Percentiles rank a stretch among this genome's conserved stretches.
Evolutionary conservation across 768 basidiomycete genomes (phyloP).

Genomic region (Obba rivulosa): DNA sequence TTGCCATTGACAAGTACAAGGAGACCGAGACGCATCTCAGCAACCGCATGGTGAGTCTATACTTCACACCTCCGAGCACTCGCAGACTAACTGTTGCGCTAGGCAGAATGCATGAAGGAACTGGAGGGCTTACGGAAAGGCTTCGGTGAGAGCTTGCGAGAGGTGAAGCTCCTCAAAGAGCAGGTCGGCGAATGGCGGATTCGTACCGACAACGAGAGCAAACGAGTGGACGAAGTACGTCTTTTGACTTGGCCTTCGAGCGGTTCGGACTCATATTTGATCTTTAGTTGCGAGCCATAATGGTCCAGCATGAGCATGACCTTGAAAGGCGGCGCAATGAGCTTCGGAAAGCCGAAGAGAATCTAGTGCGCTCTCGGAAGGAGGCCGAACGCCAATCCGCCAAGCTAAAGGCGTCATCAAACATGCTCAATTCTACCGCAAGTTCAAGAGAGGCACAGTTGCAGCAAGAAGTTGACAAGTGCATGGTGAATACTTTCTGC

Average conservation of each 20-base stretch:
- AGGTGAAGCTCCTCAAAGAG: slow-evolving; percentile 24
- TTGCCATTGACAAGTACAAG: slow-evolving; percentile 58
- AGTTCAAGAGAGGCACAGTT: slow-evolving; percentile 31
- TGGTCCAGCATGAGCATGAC: not conserved
- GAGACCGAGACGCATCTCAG: slow-evolving; percentile 59
- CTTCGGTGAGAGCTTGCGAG: slow-evolving; percentile 22
- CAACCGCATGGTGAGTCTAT: slow-evolving; percentile 51
- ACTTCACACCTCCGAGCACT: not conserved
- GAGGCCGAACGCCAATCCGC: slow-evolving; percentile 45
- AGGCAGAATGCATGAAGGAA: slow-evolving; percentile 45
- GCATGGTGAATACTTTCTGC: slow-evolving; percentile 42
- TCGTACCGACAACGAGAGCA: slow-evolving; percentile 34
- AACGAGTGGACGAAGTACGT: slow-evolving; percentile 35
- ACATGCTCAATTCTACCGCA: slow-evolving; percentile 22
- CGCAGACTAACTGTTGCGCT: not conserved
- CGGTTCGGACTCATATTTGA: not conserved
- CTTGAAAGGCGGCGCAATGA: slow-evolving; percentile 29
- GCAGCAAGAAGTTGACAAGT: slow-evolving; percentile 46
- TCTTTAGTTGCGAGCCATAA: not conserved
- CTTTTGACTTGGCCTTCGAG: not conserved
- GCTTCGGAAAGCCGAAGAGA: slow-evolving; percentile 43
- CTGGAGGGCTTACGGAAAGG: slow-evolving; percentile 27
- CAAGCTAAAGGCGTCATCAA: slow-evolving; percentile 32
- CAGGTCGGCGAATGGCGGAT: slow-evolving; percentile 30
- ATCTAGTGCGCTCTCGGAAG: slow-evolving; percentile 38